These are phyloP conservation scores for Candida chilensis DNA, from an alignment of 805 yeast species.

Conservation along the genomic window DNA sequence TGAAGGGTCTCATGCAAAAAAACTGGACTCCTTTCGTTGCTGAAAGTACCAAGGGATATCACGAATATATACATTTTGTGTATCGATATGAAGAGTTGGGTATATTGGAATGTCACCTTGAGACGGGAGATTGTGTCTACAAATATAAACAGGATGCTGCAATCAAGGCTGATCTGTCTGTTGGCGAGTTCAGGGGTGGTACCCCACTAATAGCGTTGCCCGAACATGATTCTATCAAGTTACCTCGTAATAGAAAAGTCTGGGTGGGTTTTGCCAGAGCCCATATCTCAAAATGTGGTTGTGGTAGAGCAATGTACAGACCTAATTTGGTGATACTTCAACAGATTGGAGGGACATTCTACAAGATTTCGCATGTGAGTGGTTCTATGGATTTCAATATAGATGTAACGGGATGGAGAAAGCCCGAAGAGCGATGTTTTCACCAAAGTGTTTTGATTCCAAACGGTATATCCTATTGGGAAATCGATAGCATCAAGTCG, in stretches of 20 bases:
- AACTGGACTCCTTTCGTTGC: conserved; percentile 14
- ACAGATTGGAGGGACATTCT: conserved; percentile 19
- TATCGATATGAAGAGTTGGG: conserved; percentile 7
- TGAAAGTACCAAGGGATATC: conserved; percentile 3
- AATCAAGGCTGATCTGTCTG: neutral
- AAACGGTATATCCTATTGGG: conserved; percentile 36
- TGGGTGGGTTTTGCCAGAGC: conserved; percentile 41
- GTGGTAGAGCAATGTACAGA: conserved; percentile 32
- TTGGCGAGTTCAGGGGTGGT: conserved; percentile 1
- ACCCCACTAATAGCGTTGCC: neutral
- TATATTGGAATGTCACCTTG: conserved; percentile 6
- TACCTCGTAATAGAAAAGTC: conserved; percentile 21
- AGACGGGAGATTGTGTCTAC: neutral
- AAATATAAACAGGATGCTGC: conserved; percentile 1
- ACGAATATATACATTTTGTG: conserved; percentile 6
- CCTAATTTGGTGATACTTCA: conserved; percentile 30
- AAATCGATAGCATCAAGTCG: conserved; percentile 3
- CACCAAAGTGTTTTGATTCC: conserved; percentile 31
- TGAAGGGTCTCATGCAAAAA: conserved; percentile 7
- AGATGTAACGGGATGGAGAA: neutral
- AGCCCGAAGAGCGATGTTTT: too few relatives aligned
- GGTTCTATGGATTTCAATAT: neutral
- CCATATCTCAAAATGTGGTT: conserved; percentile 31
- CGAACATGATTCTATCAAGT: conserved; percentile 8
- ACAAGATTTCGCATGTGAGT: conserved; percentile 16